These are phyloP conservation scores for Cucumis hystrix DNA, from an alignment of 306 rosid species.

Conservation along the genomic window DNA sequence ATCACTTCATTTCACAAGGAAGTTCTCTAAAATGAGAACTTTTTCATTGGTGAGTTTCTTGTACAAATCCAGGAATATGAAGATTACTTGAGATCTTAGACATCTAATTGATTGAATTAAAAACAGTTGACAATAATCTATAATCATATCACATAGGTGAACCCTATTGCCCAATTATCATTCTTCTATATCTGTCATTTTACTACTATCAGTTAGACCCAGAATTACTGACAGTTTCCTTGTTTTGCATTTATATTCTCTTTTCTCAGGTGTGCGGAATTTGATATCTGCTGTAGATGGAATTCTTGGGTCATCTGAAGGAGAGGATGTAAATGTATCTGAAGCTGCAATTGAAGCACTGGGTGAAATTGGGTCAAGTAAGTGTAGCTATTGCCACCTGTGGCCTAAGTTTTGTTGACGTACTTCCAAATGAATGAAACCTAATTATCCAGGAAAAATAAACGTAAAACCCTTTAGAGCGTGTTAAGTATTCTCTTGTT, in stretches of 20 bases:
- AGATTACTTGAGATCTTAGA: not conserved
- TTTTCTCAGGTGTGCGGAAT: constrained; percentile 41
- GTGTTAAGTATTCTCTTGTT: not conserved
- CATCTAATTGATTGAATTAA: not conserved
- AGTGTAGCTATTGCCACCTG: constrained; percentile 24
- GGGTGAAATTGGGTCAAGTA: constrained; percentile 86
- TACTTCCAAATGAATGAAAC: not conserved
- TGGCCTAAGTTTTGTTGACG: not conserved
- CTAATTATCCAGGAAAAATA: not conserved
- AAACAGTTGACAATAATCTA: not conserved
- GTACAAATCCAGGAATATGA: not conserved
- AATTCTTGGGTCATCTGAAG: constrained; percentile 40
- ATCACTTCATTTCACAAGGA: not conserved
- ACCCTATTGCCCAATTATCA: not conserved
- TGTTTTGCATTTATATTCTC: constrained; percentile 14
- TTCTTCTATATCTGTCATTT: not conserved
- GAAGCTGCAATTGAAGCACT: constrained; percentile 88
- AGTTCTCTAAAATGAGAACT: not conserved
- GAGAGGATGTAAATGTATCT: constrained; percentile 49
- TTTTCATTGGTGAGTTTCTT: not conserved
- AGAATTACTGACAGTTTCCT: not conserved
- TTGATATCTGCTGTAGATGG: constrained; percentile 56
- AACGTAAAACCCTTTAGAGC: not conserved
- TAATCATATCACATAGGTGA: not conserved
- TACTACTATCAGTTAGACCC: not conserved